A percentile compares a stretch with the other conserved stretches of the same genome.
Evolutionary conservation across 345 rosid genomes (phyloP).

Genomic region (Euphorbia lathyris): DNA sequence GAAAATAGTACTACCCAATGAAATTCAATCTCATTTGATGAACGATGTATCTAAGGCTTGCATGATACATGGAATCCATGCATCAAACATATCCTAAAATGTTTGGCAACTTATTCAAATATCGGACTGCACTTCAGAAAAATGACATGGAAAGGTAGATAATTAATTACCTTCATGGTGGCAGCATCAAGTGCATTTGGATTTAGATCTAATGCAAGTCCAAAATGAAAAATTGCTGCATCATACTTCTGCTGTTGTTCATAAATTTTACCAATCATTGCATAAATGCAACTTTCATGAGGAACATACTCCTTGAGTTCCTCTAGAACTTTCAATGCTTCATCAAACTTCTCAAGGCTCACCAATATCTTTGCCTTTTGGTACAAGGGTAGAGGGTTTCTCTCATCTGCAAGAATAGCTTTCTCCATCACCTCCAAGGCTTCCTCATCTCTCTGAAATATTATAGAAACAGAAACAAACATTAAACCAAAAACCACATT

Average conservation of each 20-base stretch:
- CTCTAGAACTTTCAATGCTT: constrained; percentile 83
- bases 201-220: constrained; percentile 90
- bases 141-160: background rate
- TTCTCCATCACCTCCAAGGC: constrained; percentile 86
- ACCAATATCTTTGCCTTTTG: constrained; percentile 84
- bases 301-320: constrained; percentile 93
- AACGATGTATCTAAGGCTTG: background rate
- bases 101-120: constrained; percentile 26
- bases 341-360: constrained; percentile 65
- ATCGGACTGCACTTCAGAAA: background rate
- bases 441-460: constrained; percentile 74
- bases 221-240: constrained; percentile 86
- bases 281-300: constrained; percentile 83
- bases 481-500: background rate
- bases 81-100: background rate
- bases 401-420: constrained; percentile 81
- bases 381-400: constrained; percentile 94
- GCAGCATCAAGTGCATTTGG: constrained; percentile 90
- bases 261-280: constrained; percentile 88
- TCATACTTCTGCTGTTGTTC: constrained; percentile 65
- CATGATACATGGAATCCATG: background rate
- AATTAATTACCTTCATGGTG: constrained; percentile 56
- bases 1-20: no score
- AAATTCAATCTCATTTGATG: no score
- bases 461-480: constrained; percentile 7